Percentiles rank a stretch among this genome's conserved stretches.
Evolutionary conservation across 2,329 filamentous ascomycete genomes (phyloP).

Genomic region (Graphium sp.): DNA sequence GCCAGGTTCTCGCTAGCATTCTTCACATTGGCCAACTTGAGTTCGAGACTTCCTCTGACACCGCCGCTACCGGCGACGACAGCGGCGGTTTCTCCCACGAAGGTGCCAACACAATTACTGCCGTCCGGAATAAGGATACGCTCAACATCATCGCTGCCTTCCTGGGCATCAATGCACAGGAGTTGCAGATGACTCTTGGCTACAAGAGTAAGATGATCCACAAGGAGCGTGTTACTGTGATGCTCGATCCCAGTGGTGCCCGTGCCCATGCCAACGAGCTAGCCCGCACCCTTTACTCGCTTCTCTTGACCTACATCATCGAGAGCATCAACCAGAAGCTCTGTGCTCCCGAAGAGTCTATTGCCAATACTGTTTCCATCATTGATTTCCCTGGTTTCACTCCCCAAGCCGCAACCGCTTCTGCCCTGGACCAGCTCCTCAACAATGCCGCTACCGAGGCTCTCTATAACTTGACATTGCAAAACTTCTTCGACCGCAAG

Average conservation of each 20-base stretch:
- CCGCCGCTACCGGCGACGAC: conserved; percentile 66
- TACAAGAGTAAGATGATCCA: conserved; percentile 97
- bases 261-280: conserved; percentile 87
- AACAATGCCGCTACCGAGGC: conserved; percentile 89
- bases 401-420: conserved; percentile 68
- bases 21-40: conserved; percentile 97
- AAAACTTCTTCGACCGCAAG: conserved; percentile 91
- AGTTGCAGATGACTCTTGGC: conserved; percentile 75
- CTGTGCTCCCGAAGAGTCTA: conserved; percentile 72
- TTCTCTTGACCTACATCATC: conserved; percentile 85
- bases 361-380: conserved; percentile 86
- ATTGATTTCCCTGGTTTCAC: conserved; percentile 95
- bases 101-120: conserved; percentile 69
- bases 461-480: conserved; percentile 81
- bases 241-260: conserved; percentile 86
- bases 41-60: conserved; percentile 69
- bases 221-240: conserved; percentile 92
- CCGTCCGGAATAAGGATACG: conserved; percentile 86
- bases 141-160: conserved; percentile 83
- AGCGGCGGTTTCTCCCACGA: conserved; percentile 95
- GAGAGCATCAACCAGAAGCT: conserved; percentile 83
- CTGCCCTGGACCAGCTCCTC: conserved; percentile 76
- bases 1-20: conserved; percentile 83
- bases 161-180: conserved; percentile 64
- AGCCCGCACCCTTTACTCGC: conserved; percentile 79